Evolutionary conservation across 805 yeast genomes (phyloP).

Genomic region (Lachancea sp.): DNA sequence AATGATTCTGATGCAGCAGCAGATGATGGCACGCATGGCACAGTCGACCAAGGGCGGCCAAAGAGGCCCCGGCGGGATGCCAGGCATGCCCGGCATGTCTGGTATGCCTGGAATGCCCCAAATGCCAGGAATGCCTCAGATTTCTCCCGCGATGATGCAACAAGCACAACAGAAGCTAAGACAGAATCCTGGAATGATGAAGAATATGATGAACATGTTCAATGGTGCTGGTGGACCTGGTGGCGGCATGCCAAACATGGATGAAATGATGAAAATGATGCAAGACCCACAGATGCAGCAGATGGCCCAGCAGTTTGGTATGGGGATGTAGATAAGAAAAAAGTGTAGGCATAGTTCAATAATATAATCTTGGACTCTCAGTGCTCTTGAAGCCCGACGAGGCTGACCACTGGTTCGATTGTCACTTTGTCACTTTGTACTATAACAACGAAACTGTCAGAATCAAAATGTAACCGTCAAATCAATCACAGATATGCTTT

Average conservation of each 20-base stretch:
- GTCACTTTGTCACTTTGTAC: not conserved
- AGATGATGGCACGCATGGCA: conserved; percentile 93
- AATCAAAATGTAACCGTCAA: not conserved
- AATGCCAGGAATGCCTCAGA: conserved; percentile 45
- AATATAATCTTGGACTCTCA: not conserved
- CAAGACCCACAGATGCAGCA: conserved; percentile 42
- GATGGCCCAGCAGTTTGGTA: conserved; percentile 46
- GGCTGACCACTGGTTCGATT: too few species aligned
- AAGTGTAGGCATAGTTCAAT: not conserved
- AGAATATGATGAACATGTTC: conserved; percentile 63
- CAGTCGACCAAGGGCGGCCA: conserved; percentile 48
- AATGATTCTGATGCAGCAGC: conserved; percentile 84
- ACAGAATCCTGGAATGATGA: conserved; percentile 72
- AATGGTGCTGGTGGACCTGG: conserved; percentile 42
- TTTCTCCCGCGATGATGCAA: conserved; percentile 38
- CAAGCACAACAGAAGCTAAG: conserved; percentile 56
- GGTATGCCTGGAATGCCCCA: conserved; percentile 59
- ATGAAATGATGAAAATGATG: conserved; percentile 57
- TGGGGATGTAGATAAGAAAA: conserved; percentile 22
- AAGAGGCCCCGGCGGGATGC: conserved; percentile 32
- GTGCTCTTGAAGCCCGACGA: not conserved
- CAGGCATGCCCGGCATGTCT: conserved; percentile 53
- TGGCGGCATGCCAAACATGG: conserved; percentile 60
- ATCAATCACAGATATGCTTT: too few species aligned
- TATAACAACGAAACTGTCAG: not conserved